phyloP scores from a whole-genome alignment of 1,284 basidiomycete species.

The Rhodotorula sp. region DNA sequence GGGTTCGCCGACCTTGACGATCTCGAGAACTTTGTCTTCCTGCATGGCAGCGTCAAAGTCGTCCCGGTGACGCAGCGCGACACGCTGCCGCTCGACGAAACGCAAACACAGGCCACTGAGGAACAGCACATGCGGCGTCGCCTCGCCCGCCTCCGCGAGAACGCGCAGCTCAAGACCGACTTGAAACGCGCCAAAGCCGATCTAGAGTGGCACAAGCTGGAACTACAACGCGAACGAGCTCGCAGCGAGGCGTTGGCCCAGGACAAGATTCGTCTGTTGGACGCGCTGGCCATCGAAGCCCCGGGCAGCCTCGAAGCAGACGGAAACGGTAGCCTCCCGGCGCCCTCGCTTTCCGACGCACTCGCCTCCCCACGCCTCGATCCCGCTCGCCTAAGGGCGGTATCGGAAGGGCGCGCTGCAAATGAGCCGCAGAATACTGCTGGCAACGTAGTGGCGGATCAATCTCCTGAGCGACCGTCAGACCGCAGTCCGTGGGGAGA shows the following conservation, averaged over 20 bases:
- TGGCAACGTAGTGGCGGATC: no score
- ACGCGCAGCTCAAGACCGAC: slow-evolving; percentile 5
- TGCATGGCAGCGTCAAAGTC: slow-evolving; percentile 24
- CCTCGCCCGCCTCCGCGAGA: slow-evolving; percentile 17
- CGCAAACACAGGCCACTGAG: slow-evolving; percentile 10
- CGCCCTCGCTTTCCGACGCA: no score
- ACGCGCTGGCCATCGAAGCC: not conserved
- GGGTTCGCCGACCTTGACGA: slow-evolving; percentile 32
- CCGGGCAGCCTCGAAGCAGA: no score
- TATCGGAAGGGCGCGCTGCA: no score
- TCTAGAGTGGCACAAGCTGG: slow-evolving; percentile 7
- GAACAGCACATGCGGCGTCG: slow-evolving; percentile 2
- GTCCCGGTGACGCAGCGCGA: slow-evolving; percentile 17
- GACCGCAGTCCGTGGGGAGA: no score
- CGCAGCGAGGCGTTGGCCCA: not conserved
- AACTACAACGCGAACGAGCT: slow-evolving; percentile 2
- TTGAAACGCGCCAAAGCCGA: slow-evolving; percentile 4
- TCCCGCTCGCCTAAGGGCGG: no score
- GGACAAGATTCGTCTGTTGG: slow-evolving; percentile 15
- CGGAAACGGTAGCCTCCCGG: no score
- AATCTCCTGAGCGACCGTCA: no score
- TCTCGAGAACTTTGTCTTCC: slow-evolving; percentile 35
- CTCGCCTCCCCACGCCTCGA: no score
- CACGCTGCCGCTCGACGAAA: slow-evolving; percentile 24
- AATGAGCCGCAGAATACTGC: no score